Evolutionary conservation across 139 green algal genomes (phyloP).

Genomic region (Coccomyxa sp.): DNA sequence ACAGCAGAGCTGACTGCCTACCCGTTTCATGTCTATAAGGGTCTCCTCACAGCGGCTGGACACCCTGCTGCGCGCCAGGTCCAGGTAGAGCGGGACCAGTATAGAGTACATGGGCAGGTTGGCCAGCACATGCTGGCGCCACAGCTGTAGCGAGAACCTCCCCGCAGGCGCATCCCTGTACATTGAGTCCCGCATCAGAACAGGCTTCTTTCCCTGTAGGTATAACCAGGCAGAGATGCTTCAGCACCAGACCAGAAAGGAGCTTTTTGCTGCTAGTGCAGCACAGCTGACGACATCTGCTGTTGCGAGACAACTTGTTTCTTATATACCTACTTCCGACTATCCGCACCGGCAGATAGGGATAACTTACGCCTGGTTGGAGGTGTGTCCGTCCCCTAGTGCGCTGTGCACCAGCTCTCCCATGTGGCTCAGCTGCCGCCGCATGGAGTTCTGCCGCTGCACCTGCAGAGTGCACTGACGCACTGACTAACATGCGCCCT

Average conservation of each 20-base stretch:
- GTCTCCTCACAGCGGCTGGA: conserved; percentile 16
- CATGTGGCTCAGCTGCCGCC: conserved; percentile 5
- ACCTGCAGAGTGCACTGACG: neutral
- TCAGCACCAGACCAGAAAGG: too few species aligned
- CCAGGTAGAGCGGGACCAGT: conserved; percentile 72
- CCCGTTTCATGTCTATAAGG: neutral
- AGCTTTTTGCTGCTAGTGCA: too few species aligned
- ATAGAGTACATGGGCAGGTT: conserved; percentile 77
- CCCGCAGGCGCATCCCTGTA: neutral
- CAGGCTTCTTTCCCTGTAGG: too few species aligned
- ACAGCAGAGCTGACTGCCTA: too few species aligned
- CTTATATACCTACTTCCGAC: too few species aligned
- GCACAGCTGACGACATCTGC: too few species aligned
- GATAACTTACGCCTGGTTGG: neutral
- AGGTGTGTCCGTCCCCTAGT: conserved; percentile 11
- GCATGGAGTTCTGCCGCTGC: neutral
- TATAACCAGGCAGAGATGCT: too few species aligned
- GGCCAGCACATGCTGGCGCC: conserved; percentile 65
- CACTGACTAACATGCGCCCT: too few species aligned
- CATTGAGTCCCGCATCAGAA: too few species aligned
- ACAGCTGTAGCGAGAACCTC: conserved; percentile 42
- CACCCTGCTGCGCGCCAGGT: conserved; percentile 30
- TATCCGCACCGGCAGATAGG: neutral
- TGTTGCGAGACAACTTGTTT: too few species aligned
- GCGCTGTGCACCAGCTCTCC: conserved; percentile 30